Conservation (phyloP, 192 early-diverging fungal species). For the Coemansia sp. region DNA sequence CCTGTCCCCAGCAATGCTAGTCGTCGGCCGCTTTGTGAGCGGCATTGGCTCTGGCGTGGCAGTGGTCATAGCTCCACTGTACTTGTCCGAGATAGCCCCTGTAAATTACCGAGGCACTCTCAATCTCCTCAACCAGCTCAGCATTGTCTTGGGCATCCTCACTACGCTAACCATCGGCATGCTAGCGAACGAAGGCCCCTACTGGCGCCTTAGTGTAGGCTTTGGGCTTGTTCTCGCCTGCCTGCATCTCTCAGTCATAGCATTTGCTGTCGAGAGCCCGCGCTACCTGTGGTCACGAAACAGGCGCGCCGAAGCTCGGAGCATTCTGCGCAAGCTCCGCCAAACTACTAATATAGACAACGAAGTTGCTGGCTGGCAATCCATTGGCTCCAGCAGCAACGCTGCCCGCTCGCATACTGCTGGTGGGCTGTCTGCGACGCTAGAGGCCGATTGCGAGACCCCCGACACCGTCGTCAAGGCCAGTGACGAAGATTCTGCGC, state of each 20-base stretch:
- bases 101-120: slow-evolving; percentile 66
- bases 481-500: neutral
- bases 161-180: slow-evolving; percentile 66
- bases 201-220: slow-evolving; percentile 75
- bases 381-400: neutral
- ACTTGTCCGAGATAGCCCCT: slow-evolving; percentile 79
- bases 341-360: slow-evolving; percentile 34
- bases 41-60: slow-evolving; percentile 75
- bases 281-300: slow-evolving; percentile 57
- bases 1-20: slow-evolving; percentile 45
- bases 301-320: slow-evolving; percentile 28
- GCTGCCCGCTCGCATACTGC: neutral
- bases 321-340: slow-evolving; percentile 34
- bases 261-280: slow-evolving; percentile 79
- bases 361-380: slow-evolving; percentile 36
- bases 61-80: slow-evolving; percentile 77
- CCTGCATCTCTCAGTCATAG: slow-evolving; percentile 22
- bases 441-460: neutral
- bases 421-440: neutral
- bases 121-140: slow-evolving; percentile 78
- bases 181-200: slow-evolving; percentile 56
- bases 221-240: slow-evolving; percentile 62
- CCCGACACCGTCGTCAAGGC: neutral
- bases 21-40: slow-evolving; percentile 68
- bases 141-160: slow-evolving; percentile 82